phyloP scores from a whole-genome alignment of 2,329 filamentous ascomycete species.

The Colletotrichum agaves region DNA sequence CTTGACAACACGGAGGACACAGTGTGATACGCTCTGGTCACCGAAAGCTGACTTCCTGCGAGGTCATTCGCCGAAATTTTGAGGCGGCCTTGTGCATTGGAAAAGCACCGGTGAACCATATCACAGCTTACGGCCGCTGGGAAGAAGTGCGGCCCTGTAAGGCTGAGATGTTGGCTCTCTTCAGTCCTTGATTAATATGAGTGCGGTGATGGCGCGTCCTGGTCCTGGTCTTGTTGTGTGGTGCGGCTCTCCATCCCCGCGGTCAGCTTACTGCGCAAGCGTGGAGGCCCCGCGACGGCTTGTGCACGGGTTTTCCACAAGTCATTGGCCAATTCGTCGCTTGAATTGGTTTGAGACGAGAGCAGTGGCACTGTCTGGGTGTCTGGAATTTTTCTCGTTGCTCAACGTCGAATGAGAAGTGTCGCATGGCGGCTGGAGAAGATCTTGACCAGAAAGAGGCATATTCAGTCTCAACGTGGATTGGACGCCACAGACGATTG shows the following conservation, averaged over 20 bases:
- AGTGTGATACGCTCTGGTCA: not conserved
- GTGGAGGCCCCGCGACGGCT: not conserved
- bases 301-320: not conserved
- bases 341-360: not conserved
- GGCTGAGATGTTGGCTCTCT: constrained; percentile 18
- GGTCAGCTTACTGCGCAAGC: constrained; percentile 18
- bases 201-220: not conserved
- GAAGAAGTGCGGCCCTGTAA: not conserved
- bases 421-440: not conserved
- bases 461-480: not conserved
- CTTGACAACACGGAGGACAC: not conserved
- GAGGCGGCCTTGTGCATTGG: not conserved
- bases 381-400: not conserved
- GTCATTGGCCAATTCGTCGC: constrained; percentile 6
- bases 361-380: not conserved
- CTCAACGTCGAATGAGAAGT: not conserved
- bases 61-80: not conserved
- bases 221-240: not conserved
- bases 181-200: not conserved
- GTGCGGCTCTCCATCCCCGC: constrained; percentile 2
- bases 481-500: not conserved
- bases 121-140: not conserved
- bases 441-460: not conserved
- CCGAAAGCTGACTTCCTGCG: not conserved
- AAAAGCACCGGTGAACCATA: not conserved